phyloP scores from a whole-genome alignment of 305 asterid species.

The Rubia balearica region DNA sequence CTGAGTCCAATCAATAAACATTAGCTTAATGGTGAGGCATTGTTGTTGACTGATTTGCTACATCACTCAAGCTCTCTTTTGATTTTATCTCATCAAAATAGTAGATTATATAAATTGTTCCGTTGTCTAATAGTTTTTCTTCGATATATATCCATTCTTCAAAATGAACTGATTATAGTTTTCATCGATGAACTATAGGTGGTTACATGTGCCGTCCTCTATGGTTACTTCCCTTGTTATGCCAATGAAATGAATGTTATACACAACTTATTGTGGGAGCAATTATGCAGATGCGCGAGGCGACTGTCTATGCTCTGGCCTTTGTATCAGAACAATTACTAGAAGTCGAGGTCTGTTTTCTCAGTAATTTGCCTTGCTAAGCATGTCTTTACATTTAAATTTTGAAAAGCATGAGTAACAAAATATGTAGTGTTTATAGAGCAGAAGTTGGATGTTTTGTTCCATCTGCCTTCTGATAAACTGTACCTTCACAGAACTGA shows the following conservation, averaged over 20 bases:
- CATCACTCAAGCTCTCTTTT: not conserved
- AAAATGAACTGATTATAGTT: not conserved
- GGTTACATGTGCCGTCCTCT: not conserved
- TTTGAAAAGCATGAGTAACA: not conserved
- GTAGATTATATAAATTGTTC: not conserved
- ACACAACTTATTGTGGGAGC: conserved; percentile 3
- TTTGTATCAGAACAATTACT: conserved; percentile 79
- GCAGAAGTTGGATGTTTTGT: not conserved
- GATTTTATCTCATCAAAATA: not conserved
- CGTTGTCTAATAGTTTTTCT: not conserved
- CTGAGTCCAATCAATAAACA: not conserved
- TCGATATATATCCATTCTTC: not conserved
- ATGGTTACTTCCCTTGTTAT: not conserved
- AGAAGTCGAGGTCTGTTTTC: conserved; percentile 62
- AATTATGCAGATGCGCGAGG: conserved; percentile 78
- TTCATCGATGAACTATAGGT: not conserved
- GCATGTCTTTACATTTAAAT: not conserved
- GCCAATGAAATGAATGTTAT: not conserved
- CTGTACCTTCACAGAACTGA: not conserved
- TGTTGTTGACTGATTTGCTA: not conserved
- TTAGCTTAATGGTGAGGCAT: not conserved
- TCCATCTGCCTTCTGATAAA: not conserved
- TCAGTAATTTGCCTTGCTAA: conserved; percentile 6
- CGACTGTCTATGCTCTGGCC: conserved; percentile 79
- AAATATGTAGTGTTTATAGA: not conserved